Evolutionary conservation across 345 rosid species (phyloP), one percentile per base, ranked within the genome.

Genomic region (Acer campestre): DNA sequence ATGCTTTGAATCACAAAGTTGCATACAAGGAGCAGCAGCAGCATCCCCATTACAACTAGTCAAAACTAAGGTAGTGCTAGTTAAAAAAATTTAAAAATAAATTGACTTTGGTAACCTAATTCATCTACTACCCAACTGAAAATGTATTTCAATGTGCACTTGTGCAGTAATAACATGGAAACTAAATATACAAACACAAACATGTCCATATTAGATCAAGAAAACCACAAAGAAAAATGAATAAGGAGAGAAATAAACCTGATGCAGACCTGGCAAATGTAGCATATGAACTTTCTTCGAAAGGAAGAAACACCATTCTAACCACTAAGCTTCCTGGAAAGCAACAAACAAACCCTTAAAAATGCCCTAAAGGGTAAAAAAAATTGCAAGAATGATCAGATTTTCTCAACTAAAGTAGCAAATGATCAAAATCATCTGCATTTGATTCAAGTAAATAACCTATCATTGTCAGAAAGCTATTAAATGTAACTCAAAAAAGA

Each of bases 191-290:
- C 46, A 38, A 23, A 61, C 25, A n/a, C 22, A 51, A n/a, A 11
- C 10, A n/a, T 46, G 18, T 49, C 27, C 22, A 29, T 10, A 18
- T 22, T 58, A 67, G 55, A 62, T 31, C 10, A 74, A 48, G 61
- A 78, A 53, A 61, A 67, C 18, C 61, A 23, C 51, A 46, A 76
- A 70, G 25, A 63, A 80, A 77, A 79, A 83, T 13, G 29, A 56
- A 6, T 20, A 59, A 84, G 86, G 84, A 85, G 61, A 90, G 95
- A 88, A 82, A 80, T 87, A 81, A 90, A 94, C 99, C 98, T 94
- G 99, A 88, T 73, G 97, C 94, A 72, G 90, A 93, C 97, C 97
- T 93, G 90, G 99, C 98, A 90, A 93, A 97, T 78, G 92, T 92
- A 77, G 93, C 84, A 83, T 89, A 91, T 65, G 99, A 88, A 85